Conservation (phyloP, 768 basidiomycete genomes). For the Gelatoporia subvermispora region DNA sequence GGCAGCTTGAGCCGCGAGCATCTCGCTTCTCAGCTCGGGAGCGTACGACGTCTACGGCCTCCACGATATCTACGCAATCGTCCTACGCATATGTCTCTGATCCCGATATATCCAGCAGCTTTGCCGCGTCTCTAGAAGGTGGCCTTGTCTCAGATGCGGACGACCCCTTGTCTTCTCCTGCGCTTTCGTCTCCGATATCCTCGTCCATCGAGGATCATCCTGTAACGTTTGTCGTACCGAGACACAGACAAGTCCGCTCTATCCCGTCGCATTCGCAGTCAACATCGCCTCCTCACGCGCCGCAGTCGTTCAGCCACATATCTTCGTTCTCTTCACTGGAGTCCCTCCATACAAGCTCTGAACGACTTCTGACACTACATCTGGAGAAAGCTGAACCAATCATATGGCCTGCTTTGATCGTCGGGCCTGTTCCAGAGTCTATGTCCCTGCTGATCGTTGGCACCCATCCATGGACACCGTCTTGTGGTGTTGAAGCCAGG, state of each 20-base stretch:
- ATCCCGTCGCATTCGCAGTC: constrained; percentile 23
- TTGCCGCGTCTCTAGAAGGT: constrained; percentile 77
- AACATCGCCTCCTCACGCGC: constrained; percentile 52
- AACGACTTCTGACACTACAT: constrained; percentile 73
- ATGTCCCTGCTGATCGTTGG: constrained; percentile 47
- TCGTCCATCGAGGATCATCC: constrained; percentile 45
- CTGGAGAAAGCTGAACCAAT: constrained; percentile 74
- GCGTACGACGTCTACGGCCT: constrained; percentile 70
- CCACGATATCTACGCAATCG: constrained; percentile 72
- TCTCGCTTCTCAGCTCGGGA: constrained; percentile 54
- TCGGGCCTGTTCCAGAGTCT: constrained; percentile 65
- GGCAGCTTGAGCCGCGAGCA: constrained; percentile 74
- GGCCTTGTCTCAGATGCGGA: constrained; percentile 69
- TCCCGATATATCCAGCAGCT: constrained; percentile 79
- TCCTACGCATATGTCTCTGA: constrained; percentile 84
- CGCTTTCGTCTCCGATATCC: constrained; percentile 56
- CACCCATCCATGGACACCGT: constrained; percentile 48
- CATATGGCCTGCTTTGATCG: constrained; percentile 79
- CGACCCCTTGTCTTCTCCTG: constrained; percentile 53
- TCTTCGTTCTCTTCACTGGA: constrained; percentile 82
- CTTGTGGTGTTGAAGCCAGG: constrained; percentile 46
- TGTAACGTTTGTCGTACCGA: not conserved
- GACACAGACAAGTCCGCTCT: constrained; percentile 7
- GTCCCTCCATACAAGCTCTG: constrained; percentile 54
- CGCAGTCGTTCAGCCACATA: constrained; percentile 49